Evolutionary conservation across 2,329 filamentous ascomycete species (phyloP), one percentile per base, ranked within the genome.

Genomic region (Lasiodiplodia theobromae): DNA sequence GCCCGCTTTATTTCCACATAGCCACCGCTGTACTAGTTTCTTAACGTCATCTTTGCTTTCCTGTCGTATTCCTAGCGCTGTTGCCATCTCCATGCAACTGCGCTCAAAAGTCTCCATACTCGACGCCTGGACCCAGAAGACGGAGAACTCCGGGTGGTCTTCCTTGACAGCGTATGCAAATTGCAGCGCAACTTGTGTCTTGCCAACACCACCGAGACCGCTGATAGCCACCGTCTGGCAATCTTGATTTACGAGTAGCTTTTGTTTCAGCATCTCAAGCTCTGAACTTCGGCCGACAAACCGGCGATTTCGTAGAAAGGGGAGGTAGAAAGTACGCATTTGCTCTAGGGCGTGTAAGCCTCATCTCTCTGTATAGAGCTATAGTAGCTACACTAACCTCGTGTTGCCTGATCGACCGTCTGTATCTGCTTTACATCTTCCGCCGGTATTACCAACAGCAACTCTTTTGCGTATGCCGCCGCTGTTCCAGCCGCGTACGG

Each of bases 181-280:
- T 53, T 74, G 69, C 40, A 79, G 70, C 31, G 72, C 76, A 3
- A 78, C 54, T 64, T 77, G 73, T 47, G 77, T 78, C 71, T 79
- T 79, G 57, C 77, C 76, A 0, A 71, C 70, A 12, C 77, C 74
- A 31, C 76, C 75, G 6, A 77, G 76, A 18, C 77, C 74, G 11
- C 73, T 65, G 10, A 79, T 71, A 1, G 74, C 72, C 57, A 77
- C 65, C 52, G 72, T 73, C 64, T 74, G 63, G 71, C 71, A 75
- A 52, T 72, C 70, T 63, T 68, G 49, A 10, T 71, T 68, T 0
- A 70, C 69, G n/a, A 78, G 62, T 31, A 77, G 72, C 66, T 69
- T 74, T 51, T 72, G 69, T 71, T 77, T 71, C 25, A 77, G 71
- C 49, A 70, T 63, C 57, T 72, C 69, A 14, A 78, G 74, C 69